Percentiles rank a stretch among this genome's conserved stretches.
Conservation (phyloP, 2,329 filamentous ascomycete genomes). For the Dichotomopilus funicola region DNA sequence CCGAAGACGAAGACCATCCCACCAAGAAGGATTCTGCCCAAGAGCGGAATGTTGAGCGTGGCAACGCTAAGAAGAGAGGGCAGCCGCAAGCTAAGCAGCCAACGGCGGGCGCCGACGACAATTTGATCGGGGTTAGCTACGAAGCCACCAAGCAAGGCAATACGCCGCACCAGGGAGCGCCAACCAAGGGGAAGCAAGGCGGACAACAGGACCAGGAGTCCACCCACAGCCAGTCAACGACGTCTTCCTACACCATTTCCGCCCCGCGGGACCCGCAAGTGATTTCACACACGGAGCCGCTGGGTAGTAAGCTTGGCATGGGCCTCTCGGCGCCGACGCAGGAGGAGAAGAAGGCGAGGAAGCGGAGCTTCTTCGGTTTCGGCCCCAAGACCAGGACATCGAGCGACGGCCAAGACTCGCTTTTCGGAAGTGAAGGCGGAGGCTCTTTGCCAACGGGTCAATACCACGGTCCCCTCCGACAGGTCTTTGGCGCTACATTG, state of each 20-base stretch:
- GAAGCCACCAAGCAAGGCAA: constrained; percentile 49
- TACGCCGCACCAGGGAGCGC: constrained; percentile 37
- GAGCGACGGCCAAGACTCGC: constrained; percentile 51
- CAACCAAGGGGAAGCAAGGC: constrained; percentile 33
- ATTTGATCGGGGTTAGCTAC: constrained; percentile 52
- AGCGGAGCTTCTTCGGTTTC: constrained; percentile 70
- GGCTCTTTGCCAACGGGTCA: constrained; percentile 36
- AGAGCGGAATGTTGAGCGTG: constrained; percentile 35
- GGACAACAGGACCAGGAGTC: constrained; percentile 29
- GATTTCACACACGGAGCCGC: constrained; percentile 75
- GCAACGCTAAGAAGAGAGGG: constrained; percentile 41
- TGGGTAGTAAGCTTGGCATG: constrained; percentile 70
- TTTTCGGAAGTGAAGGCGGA: constrained; percentile 45
- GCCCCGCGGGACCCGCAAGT: constrained; percentile 76
- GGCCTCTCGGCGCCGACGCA: constrained; percentile 38
- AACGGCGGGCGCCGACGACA: constrained; percentile 32
- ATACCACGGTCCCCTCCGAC: constrained; percentile 51
- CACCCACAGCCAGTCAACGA: constrained; percentile 33
- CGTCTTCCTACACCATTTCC: constrained; percentile 59
- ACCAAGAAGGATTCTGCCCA: constrained; percentile 32
- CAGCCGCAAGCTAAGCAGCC: constrained; percentile 29
- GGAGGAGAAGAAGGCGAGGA: constrained; percentile 75
- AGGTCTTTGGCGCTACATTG: constrained; percentile 79
- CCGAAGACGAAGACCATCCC: constrained; percentile 45
- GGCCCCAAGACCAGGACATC: constrained; percentile 54